These are phyloP conservation scores for Hymenoscyphus scutula DNA, from an alignment of 2,329 filamentous ascomycete genomes.

Conservation along the genomic window DNA sequence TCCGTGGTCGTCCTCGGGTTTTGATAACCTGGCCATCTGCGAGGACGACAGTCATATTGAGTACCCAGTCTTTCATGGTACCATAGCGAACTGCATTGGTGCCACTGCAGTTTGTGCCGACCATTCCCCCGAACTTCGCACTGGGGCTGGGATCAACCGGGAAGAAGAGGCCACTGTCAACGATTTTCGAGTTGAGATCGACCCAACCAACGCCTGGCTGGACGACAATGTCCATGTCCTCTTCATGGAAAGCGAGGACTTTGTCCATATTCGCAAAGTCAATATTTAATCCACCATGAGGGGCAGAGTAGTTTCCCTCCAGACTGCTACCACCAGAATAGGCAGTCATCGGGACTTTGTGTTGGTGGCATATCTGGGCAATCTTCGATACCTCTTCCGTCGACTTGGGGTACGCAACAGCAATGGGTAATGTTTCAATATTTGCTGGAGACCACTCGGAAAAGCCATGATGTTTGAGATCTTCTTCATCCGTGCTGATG, in stretches of 20 bases:
- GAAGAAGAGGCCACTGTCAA: slow-evolving; percentile 77
- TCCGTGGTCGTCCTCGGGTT: slow-evolving; percentile 69
- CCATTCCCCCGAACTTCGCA: slow-evolving; percentile 79
- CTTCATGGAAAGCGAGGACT: slow-evolving; percentile 73
- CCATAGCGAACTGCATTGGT: slow-evolving; percentile 80
- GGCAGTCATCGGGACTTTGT: slow-evolving; percentile 72
- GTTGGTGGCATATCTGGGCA: slow-evolving; percentile 68
- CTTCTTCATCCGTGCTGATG: slow-evolving; percentile 8
- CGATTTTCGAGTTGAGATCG: slow-evolving; percentile 69
- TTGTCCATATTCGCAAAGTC: slow-evolving; percentile 86
- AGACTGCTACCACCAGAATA: slow-evolving; percentile 76
- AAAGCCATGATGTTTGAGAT: slow-evolving; percentile 49
- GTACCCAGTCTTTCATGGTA: slow-evolving; percentile 85
- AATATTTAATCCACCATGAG: slow-evolving; percentile 80
- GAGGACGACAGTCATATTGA: slow-evolving; percentile 77
- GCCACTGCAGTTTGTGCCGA: slow-evolving; percentile 73
- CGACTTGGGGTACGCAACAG: slow-evolving; percentile 59
- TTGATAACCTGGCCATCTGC: slow-evolving; percentile 77
- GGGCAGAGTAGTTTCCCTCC: slow-evolving; percentile 85
- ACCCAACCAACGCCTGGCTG: slow-evolving; percentile 89
- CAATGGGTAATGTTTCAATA: slow-evolving; percentile 56
- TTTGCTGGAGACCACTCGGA: slow-evolving; percentile 64
- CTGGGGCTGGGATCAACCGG: slow-evolving; percentile 73
- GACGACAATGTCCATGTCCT: slow-evolving; percentile 89
- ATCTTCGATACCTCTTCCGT: slow-evolving; percentile 62